Base-by-base conservation (phyloP, 129 eudicot genomes). In the Kitagawia praeruptora region DNA sequence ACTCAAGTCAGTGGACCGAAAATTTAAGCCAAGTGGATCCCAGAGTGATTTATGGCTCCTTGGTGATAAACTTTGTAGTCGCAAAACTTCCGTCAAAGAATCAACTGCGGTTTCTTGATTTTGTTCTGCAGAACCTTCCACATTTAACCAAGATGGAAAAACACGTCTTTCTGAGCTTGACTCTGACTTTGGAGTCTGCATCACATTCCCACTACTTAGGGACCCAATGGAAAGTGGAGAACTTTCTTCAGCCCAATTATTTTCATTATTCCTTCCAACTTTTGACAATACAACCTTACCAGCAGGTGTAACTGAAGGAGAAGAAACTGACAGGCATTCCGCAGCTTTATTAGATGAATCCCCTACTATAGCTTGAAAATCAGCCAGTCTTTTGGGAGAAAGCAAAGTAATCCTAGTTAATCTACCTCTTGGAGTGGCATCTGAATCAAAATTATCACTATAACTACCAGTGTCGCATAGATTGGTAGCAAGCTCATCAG, bases 181-280 rank as follows among this genome's bases (percentile, higher is more conserved):
- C 80, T 86, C 88, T 21, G 94, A 90, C 53, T 83, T 81, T 61
- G 99, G 99, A 74, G 97, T 95, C 80, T 87, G 91, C 80, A 90
- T 89, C 28, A 92, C 85, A 84, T 95, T 95, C 69, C 85, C 89
- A 82, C 91, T 87, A 42, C 88, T 84, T 47, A 87, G 77, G 21
- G 85, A 81, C 72, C 79, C 88, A 44, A 84, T 47, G 25, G 89
- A 94, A 72, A 84, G 63, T 27, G 89, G 86, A 84, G 90, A 85
- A 71, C 38, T 70, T 76, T 85, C 92, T 34, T 82, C 79, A 34
- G 76, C 40, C 44, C 77, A 78, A 80, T 81, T 77, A 56, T 69
- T 69, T 42, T 37, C 12, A 13, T 74, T 61, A 49, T 44, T 66
- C 42, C 80, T 69, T 66, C 80, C 80, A 54, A 83, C 85, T 39